phyloP scores from a whole-genome alignment of 2,329 filamentous ascomycete genomes.

The Lachnellula subtilissima region DNA sequence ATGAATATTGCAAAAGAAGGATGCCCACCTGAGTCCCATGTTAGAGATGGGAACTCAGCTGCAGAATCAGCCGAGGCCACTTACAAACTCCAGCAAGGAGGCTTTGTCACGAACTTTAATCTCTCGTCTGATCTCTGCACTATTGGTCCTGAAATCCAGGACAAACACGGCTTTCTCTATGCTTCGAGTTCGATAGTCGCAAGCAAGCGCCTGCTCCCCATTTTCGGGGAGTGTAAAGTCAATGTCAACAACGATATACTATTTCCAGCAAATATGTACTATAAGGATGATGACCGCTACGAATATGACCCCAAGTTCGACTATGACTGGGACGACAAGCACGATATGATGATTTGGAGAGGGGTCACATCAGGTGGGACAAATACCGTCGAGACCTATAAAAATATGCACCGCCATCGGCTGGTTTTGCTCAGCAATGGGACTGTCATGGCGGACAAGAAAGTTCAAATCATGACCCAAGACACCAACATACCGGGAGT shows the following conservation, averaged over 20 bases:
- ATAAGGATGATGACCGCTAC: constrained; percentile 53
- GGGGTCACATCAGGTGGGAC: constrained; percentile 59
- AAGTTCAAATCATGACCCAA: constrained; percentile 32
- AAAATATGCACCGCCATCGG: constrained; percentile 52
- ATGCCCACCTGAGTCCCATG: constrained; percentile 52
- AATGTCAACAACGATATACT: constrained; percentile 60
- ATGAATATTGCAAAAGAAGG: constrained; percentile 55
- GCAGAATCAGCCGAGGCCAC: constrained; percentile 32
- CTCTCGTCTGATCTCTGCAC: constrained; percentile 53
- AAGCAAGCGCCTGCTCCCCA: constrained; percentile 51
- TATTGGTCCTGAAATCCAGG: constrained; percentile 45
- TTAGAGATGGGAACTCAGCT: constrained; percentile 34
- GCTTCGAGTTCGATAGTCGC: constrained; percentile 47
- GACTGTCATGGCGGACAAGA: constrained; percentile 41
- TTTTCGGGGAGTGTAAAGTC: constrained; percentile 60
- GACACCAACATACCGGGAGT: constrained; percentile 35
- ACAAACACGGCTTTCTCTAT: constrained; percentile 53
- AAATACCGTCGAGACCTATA: constrained; percentile 46
- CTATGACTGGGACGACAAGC: constrained; percentile 53
- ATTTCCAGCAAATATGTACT: constrained; percentile 62
- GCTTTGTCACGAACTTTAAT: constrained; percentile 54
- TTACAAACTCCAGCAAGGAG: constrained; percentile 43
- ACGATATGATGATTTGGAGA: constrained; percentile 55
- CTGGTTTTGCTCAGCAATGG: constrained; percentile 51
- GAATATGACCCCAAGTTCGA: constrained; percentile 52